Percentiles rank a stretch among this genome's conserved stretches.
Conservation (phyloP, 768 basidiomycete genomes). For the Lactarius hengduanensis region DNA sequence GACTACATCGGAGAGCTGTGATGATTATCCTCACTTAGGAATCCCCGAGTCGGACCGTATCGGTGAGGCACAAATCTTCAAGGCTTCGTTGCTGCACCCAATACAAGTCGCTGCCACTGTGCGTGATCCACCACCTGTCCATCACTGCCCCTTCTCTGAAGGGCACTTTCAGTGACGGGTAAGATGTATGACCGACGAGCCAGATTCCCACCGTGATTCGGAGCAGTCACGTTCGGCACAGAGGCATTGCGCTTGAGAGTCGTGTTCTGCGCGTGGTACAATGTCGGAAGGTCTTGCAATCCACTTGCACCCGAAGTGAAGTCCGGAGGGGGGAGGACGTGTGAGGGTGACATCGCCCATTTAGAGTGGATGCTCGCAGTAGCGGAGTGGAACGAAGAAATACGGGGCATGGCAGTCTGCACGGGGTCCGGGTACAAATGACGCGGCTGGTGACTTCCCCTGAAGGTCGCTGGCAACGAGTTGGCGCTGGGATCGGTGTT, state of each 20-base stretch:
- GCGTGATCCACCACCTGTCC: slow-evolving; percentile 11
- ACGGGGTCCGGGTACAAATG: background rate
- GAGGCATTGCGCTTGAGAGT: slow-evolving; percentile 6
- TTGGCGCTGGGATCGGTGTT: background rate
- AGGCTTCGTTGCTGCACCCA: slow-evolving; percentile 12
- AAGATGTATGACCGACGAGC: background rate
- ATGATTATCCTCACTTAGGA: background rate
- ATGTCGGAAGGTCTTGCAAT: background rate
- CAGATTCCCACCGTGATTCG: background rate
- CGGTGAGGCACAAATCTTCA: background rate
- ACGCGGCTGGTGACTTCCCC: background rate
- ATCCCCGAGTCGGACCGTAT: background rate
- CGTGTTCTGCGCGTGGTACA: background rate
- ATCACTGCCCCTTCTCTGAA: slow-evolving; percentile 3
- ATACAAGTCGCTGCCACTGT: slow-evolving; percentile 22
- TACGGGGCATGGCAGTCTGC: background rate
- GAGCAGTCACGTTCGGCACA: background rate
- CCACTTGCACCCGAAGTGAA: background rate
- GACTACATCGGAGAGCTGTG: background rate
- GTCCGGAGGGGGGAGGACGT: background rate
- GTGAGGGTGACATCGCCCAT: slow-evolving; percentile 3
- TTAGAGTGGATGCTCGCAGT: slow-evolving; percentile 22
- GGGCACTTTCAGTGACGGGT: background rate
- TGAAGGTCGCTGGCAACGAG: background rate
- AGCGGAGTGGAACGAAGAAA: slow-evolving; percentile 8